These are phyloP conservation scores for Fusarium sp. DNA, from an alignment of 2,329 filamentous ascomycete genomes.

Conservation along the genomic window DNA sequence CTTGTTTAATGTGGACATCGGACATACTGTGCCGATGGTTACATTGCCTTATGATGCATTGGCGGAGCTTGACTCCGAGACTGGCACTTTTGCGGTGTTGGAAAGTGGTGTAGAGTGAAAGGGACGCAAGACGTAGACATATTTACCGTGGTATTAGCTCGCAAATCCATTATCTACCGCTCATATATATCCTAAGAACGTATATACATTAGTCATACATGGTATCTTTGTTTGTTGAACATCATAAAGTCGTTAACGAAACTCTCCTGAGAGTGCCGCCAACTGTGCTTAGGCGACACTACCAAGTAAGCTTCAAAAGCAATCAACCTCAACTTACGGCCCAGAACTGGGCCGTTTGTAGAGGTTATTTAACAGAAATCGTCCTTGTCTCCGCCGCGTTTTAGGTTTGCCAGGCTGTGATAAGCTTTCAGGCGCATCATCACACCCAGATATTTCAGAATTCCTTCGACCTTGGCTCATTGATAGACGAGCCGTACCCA, in stretches of 20 bases:
- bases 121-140: fast-evolving
- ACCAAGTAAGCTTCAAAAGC: neutral
- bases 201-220: neutral
- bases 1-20: slow-evolving; percentile 56
- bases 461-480: neutral
- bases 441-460: neutral
- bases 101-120: slow-evolving; percentile 37
- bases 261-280: neutral
- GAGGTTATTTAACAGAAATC: neutral
- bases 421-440: neutral
- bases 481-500: neutral
- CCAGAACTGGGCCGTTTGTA: neutral
- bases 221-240: neutral
- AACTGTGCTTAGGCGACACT: neutral
- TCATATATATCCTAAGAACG: too few relatives aligned
- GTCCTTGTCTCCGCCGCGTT: neutral
- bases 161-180: too few relatives aligned
- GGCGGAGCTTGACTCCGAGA: slow-evolving; percentile 53
- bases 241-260: neutral
- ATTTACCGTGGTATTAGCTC: too few relatives aligned
- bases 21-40: slow-evolving; percentile 56
- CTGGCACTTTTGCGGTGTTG: slow-evolving; percentile 50
- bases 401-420: neutral
- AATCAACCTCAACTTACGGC: neutral
- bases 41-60: slow-evolving; percentile 55